Conservation (phyloP, 495 filamentous ascomycete species). For the Chlorociboria aeruginascens region DNA sequence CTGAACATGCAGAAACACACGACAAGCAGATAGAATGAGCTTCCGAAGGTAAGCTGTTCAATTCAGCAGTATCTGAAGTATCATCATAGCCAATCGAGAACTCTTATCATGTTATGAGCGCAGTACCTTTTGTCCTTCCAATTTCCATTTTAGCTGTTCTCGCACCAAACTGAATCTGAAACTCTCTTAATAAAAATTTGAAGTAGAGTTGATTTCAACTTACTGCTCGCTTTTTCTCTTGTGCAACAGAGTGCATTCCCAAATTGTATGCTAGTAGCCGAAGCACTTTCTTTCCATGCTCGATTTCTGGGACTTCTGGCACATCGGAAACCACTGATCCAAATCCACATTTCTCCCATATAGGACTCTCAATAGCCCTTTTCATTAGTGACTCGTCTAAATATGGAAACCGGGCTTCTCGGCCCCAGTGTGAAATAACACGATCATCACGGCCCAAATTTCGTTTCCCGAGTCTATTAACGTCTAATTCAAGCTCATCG, state of each 20-base stretch:
- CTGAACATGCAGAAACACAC: constrained; percentile 19
- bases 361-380: constrained; percentile 62
- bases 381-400: constrained; percentile 75
- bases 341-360: constrained; percentile 83
- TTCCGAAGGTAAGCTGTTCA: constrained; percentile 17
- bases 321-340: constrained; percentile 23
- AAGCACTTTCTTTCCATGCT: constrained; percentile 71
- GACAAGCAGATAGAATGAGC: constrained; percentile 8
- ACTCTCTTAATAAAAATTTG: neutral
- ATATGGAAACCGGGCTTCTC: constrained; percentile 85
- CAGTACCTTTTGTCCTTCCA: constrained; percentile 61
- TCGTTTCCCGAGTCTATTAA: constrained; percentile 74
- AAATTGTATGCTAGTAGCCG: constrained; percentile 66
- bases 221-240: constrained; percentile 78
- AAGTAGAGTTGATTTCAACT: constrained; percentile 26
- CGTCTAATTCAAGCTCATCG: constrained; percentile 77
- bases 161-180: constrained; percentile 67
- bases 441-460: constrained; percentile 93
- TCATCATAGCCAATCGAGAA: constrained; percentile 39
- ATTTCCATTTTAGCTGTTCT: constrained; percentile 77
- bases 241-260: constrained; percentile 55
- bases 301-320: constrained; percentile 33
- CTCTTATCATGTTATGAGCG: constrained; percentile 25
- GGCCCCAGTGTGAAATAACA: constrained; percentile 79
- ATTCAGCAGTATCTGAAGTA: constrained; percentile 50